Evolutionary conservation across 331 rosid species (phyloP).

Genomic region (Malus hybrid): DNA sequence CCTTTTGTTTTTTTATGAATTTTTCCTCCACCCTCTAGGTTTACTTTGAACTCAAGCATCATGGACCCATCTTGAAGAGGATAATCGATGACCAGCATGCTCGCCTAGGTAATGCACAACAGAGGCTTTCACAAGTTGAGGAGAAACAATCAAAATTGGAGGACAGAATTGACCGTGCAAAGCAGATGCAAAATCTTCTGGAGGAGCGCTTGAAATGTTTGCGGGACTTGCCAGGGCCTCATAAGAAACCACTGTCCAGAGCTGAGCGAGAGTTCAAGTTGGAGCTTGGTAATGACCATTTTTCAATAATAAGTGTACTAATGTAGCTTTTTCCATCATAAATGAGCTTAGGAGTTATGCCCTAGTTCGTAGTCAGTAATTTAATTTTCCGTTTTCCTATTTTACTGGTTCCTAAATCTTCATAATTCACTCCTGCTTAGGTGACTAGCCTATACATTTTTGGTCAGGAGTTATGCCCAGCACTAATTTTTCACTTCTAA

Average conservation of each 20-base stretch:
- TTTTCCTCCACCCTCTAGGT: constrained; percentile 44
- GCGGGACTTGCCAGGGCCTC: constrained; percentile 63
- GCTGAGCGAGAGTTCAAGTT: constrained; percentile 80
- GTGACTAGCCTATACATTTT: background rate
- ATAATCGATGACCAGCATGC: constrained; percentile 63
- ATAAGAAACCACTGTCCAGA: constrained; percentile 76
- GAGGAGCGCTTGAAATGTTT: constrained; percentile 70
- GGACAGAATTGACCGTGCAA: constrained; percentile 46
- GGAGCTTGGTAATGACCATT: constrained; percentile 65
- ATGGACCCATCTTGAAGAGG: constrained; percentile 78
- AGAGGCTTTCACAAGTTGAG: constrained; percentile 55
- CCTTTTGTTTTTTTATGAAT: background rate
- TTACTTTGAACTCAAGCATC: constrained; percentile 79
- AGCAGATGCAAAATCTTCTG: constrained; percentile 40
- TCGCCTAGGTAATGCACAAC: constrained; percentile 48
- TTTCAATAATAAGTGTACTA: background rate
- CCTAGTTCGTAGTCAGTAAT: background rate
- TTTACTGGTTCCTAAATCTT: background rate
- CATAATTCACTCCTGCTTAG: background rate
- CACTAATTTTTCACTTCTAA: background rate
- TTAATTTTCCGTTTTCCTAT: background rate
- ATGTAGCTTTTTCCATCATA: too few species aligned
- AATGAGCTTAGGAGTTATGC: background rate
- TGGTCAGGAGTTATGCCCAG: background rate
- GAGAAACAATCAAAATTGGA: constrained; percentile 46